These are phyloP conservation scores for Arthrobotrys sinensis DNA, from an alignment of 2,329 filamentous ascomycete genomes.

Conservation along the genomic window DNA sequence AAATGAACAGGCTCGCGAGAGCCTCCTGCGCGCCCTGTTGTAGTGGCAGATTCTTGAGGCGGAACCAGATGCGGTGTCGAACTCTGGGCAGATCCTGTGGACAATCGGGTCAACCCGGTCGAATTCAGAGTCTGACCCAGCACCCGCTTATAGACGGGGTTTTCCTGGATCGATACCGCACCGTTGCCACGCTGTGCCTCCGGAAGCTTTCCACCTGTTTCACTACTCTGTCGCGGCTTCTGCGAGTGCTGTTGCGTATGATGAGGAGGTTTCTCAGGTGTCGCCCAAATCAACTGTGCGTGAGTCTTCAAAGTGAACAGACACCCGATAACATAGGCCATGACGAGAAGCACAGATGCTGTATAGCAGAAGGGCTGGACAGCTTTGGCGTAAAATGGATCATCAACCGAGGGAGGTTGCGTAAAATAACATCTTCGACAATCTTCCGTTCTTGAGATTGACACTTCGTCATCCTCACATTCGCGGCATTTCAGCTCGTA, in stretches of 20 bases:
- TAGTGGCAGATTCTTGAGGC: constrained; percentile 36
- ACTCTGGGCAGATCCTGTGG: constrained; percentile 44
- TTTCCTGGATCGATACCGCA: constrained; percentile 78
- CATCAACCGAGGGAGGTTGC: constrained; percentile 84
- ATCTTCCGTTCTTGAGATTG: constrained; percentile 72
- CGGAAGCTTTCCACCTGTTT: constrained; percentile 43
- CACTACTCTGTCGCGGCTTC: constrained; percentile 59
- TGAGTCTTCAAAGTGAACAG: constrained; percentile 97
- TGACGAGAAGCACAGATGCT: constrained; percentile 85
- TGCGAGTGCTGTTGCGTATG: constrained; percentile 58
- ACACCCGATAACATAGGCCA: constrained; percentile 92
- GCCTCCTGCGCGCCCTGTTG: constrained; percentile 78
- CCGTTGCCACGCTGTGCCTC: constrained; percentile 62
- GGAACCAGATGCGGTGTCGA: constrained; percentile 35
- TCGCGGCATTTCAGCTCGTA: constrained; percentile 91
- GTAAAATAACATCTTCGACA: constrained; percentile 96
- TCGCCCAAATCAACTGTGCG: constrained; percentile 92
- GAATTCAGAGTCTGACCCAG: constrained; percentile 88
- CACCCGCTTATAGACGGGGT: constrained; percentile 92
- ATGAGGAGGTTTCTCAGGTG: constrained; percentile 60
- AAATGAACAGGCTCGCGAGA: constrained; percentile 76
- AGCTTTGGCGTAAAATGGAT: constrained; percentile 90
- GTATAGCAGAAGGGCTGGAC: constrained; percentile 95
- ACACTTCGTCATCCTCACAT: constrained; percentile 68
- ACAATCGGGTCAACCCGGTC: constrained; percentile 74